These are phyloP conservation scores for Scleroderma bovista DNA, from an alignment of 768 basidiomycete species.

Conservation along the genomic window DNA sequence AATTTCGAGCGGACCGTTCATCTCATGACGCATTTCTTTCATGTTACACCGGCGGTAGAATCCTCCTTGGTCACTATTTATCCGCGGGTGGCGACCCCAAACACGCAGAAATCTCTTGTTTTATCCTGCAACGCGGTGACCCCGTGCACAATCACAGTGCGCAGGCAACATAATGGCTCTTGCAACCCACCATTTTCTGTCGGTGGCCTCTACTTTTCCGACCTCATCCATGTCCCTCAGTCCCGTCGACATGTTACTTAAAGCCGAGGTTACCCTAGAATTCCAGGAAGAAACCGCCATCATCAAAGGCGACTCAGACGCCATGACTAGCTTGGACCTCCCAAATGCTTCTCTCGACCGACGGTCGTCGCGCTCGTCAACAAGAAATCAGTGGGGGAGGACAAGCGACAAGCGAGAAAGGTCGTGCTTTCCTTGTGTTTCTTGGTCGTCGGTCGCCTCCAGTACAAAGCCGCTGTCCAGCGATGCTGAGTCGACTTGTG, in stretches of 20 bases:
- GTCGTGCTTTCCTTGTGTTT: conserved; percentile 23
- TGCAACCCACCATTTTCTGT: conserved; percentile 19
- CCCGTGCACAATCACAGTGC: conserved; percentile 20
- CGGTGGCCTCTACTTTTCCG: conserved; percentile 19
- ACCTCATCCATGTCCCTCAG: conserved; percentile 29
- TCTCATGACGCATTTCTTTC: conserved; percentile 18
- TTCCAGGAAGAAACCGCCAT: conserved; percentile 8
- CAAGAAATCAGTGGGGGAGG: conserved; percentile 21
- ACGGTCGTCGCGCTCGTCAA: conserved; percentile 26
- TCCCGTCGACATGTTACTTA: conserved; percentile 30
- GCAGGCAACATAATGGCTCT: conserved; percentile 19
- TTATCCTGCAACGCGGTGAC: conserved; percentile 29
- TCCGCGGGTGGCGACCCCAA: conserved; percentile 23
- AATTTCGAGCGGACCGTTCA: conserved; percentile 13
- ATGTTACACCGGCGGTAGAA: conserved; percentile 14
- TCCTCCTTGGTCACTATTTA: conserved; percentile 26
- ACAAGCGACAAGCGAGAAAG: conserved; percentile 26
- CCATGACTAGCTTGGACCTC: conserved; percentile 23
- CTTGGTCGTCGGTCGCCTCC: conserved; percentile 24
- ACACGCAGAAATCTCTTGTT: conserved; percentile 11
- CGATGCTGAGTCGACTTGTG: conserved; percentile 21
- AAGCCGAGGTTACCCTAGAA: conserved; percentile 20
- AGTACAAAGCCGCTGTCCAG: conserved; percentile 17
- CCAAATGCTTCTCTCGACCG: conserved; percentile 21
- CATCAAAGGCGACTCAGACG: conserved; percentile 10